Percentiles rank a stretch among this genome's conserved stretches.
These are phyloP conservation scores for Suillus discolor DNA, from an alignment of 768 basidiomycete species.

Conservation along the genomic window DNA sequence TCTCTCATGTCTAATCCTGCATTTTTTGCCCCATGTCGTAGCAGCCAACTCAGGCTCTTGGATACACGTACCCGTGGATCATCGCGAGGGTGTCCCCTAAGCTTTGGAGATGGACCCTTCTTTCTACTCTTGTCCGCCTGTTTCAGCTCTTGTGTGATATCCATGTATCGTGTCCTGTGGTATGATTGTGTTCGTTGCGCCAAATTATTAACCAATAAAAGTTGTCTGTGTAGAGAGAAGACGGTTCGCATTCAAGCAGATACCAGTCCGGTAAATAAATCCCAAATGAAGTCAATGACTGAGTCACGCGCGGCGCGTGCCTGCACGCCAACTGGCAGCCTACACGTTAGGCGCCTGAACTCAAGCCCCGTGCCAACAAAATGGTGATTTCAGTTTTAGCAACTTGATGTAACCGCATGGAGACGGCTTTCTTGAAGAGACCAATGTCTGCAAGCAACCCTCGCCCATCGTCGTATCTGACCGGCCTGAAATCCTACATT, in stretches of 20 bases:
- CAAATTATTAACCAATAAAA: neutral
- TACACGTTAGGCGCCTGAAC: neutral
- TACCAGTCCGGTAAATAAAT: neutral
- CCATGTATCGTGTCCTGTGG: neutral
- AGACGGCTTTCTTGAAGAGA: slow-evolving; percentile 9
- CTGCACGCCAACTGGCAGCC: slow-evolving; percentile 2
- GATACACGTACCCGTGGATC: slow-evolving; percentile 70
- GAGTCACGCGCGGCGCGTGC: slow-evolving; percentile 10
- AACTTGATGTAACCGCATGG: slow-evolving; percentile 3
- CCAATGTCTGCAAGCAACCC: slow-evolving; percentile 25
- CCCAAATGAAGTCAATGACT: neutral
- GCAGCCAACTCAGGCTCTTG: slow-evolving; percentile 87
- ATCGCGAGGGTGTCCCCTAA: slow-evolving; percentile 64
- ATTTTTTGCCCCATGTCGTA: slow-evolving; percentile 86
- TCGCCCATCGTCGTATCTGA: slow-evolving; percentile 35
- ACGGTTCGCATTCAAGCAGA: slow-evolving; percentile 16
- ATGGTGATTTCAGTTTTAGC: neutral
- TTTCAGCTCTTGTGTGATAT: slow-evolving; percentile 11
- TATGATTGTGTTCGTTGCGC: neutral
- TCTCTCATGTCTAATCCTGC: slow-evolving; percentile 74
- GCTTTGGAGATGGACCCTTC: slow-evolving; percentile 39
- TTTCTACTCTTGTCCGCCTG: slow-evolving; percentile 13
- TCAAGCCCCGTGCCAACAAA: too few relatives aligned
- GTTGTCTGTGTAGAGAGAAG: neutral
- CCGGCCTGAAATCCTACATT: slow-evolving; percentile 52